Base-by-base conservation (phyloP, 306 rosid species). In the Quercus rubra region DNA sequence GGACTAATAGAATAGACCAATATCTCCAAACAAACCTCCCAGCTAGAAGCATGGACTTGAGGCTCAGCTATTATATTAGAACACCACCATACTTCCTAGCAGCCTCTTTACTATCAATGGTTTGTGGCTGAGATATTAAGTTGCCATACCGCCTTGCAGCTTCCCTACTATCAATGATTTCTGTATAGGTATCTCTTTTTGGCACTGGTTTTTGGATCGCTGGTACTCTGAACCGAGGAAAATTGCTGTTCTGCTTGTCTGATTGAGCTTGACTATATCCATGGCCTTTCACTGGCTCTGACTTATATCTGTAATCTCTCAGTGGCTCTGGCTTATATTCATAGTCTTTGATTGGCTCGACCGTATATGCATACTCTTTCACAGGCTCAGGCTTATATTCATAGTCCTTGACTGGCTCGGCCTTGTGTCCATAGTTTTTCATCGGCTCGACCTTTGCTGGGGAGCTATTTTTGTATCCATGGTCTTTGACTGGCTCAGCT, bases 81-180 rank as follows among this genome's bases (percentile, higher is more conserved):
- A 63, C 28, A 31, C 84, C 84, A 4, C 71, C 72, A 33, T 71
- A 80, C 78, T 14, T 71, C 68, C 2, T 61, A 49, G 55, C 69
- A 63, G 74, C 79, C 5, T 67, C 78, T 74, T 33, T 76, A 28
- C 72, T 62, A 51, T 69, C 27, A 38, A 76, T 73, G 46, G 56
- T 76, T 23, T 41, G 46, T 41, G 46, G 77, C 23, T 57, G 7
- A 30, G 49, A 19, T 31, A 13, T 51, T 71, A 11, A 21, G 31
- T 76, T 81, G 55, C 81, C 87, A n/a, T 78, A 41, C 19, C 78
- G 54, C 38, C 75, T 43, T 64, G 80, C 46, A 28, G 57, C 82
- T 7, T 84, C 83, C 55, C 64, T 59, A 20, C 54, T 52, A 78
- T 81, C 85, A 51, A 64, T 64, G 55, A 49, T 78, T 30, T 77